phyloP scores from a whole-genome alignment of 768 basidiomycete genomes.

The Crucibulum laeve region DNA sequence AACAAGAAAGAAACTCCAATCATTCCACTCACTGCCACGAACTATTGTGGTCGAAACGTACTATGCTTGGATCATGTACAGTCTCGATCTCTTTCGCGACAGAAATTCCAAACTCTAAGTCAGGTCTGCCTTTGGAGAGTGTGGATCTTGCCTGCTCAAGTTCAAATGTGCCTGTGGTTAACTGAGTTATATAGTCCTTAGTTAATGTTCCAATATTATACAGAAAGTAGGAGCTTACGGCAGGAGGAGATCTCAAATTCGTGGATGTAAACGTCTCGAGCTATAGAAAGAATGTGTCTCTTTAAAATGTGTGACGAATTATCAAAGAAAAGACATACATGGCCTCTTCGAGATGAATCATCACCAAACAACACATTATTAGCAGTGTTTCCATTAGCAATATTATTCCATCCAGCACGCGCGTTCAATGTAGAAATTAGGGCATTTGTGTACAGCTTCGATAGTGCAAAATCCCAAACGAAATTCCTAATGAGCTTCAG shows the following conservation, averaged over 20 bases:
- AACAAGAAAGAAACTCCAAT: too few relatives aligned
- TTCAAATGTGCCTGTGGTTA: background rate
- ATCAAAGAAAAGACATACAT: background rate
- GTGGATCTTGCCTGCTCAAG: too few relatives aligned
- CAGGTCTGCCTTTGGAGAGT: background rate
- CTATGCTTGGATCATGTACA: background rate
- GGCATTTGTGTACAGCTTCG: constrained; percentile 21
- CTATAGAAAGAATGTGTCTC: too few relatives aligned
- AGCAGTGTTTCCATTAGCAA: constrained; percentile 6
- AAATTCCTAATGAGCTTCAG: constrained; percentile 15
- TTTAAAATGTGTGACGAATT: too few relatives aligned
- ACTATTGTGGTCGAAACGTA: too few relatives aligned
- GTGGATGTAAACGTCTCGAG: too few relatives aligned
- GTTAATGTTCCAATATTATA: too few relatives aligned
- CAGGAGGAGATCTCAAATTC: too few relatives aligned
- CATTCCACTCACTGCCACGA: too few relatives aligned
- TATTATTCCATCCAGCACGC: constrained; percentile 10
- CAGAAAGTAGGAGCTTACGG: too few relatives aligned
- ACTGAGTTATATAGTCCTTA: too few relatives aligned
- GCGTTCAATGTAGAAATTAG: constrained; percentile 19
- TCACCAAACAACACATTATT: constrained; percentile 14
- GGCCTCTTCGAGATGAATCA: background rate
- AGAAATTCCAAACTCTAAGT: constrained; percentile 1
- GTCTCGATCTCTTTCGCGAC: constrained; percentile 4
- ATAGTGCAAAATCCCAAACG: constrained; percentile 22